Percentiles rank a stretch among this genome's conserved stretches.
These are phyloP conservation scores for Eucalyptus sideroxylon DNA, from an alignment of 345 rosid genomes.

Conservation along the genomic window DNA sequence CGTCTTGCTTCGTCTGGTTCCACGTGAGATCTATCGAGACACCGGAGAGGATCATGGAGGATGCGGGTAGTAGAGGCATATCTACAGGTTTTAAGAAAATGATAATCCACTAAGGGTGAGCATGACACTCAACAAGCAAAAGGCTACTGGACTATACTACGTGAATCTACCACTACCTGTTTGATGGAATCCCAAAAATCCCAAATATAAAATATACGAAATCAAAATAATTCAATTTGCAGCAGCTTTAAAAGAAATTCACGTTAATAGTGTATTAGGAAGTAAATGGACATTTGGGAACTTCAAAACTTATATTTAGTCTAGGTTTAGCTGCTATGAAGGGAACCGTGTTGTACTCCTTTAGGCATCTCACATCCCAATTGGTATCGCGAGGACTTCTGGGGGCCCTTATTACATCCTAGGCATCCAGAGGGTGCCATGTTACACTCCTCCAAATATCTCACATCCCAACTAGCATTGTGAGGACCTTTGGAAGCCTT, in stretches of 20 bases:
- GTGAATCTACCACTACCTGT: too few relatives aligned
- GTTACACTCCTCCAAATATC: accelerated
- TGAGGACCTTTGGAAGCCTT: accelerated
- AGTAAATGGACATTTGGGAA: too few relatives aligned
- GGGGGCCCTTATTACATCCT: too few relatives aligned
- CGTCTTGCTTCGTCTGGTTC: accelerated
- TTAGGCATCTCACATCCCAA: accelerated
- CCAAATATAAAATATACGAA: too few relatives aligned
- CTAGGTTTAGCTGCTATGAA: too few relatives aligned
- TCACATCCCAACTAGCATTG: accelerated
- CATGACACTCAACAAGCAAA: accelerated
- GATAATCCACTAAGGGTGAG: too few relatives aligned
- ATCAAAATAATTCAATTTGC: too few relatives aligned
- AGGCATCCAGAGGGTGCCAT: accelerated
- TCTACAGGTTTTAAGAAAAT: accelerated
- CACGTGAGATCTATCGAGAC: too few relatives aligned
- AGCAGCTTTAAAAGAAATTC: too few relatives aligned
- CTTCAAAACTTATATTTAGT: too few relatives aligned
- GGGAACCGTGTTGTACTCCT: accelerated
- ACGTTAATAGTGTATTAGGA: accelerated
- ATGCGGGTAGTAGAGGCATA: accelerated
- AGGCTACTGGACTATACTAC: too few relatives aligned
- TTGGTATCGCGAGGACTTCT: accelerated
- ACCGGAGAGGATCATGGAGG: too few relatives aligned
- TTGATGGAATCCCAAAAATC: accelerated